Percentiles rank a stretch among this genome's conserved stretches.
Evolutionary conservation across 1,284 basidiomycete species (phyloP).

Genomic region (Moniliella sp.): DNA sequence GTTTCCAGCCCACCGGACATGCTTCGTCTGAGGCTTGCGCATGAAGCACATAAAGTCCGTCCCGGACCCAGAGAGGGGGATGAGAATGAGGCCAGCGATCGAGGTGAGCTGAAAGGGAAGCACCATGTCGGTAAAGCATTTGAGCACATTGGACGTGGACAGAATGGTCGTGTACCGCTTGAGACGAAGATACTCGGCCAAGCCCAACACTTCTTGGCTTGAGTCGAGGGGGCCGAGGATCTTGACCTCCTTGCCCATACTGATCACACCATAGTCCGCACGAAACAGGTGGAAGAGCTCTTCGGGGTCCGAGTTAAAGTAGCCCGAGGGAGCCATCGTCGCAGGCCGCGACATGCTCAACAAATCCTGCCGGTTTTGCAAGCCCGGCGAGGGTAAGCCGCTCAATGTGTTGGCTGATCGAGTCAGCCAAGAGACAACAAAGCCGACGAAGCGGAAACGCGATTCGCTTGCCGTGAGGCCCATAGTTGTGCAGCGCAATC

Average conservation of each 20-base stretch:
- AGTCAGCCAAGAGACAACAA: constrained; percentile 51
- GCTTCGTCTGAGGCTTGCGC: constrained; percentile 48
- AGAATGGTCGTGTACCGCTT: constrained; percentile 39
- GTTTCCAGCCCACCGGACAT: constrained; percentile 24
- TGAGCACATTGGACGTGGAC: constrained; percentile 44
- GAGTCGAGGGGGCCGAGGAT: constrained; percentile 58
- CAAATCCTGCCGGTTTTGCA: constrained; percentile 56
- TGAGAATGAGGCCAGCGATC: constrained; percentile 57
- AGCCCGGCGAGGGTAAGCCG: too few relatives aligned
- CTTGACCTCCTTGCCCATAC: constrained; percentile 50
- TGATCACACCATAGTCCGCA: constrained; percentile 61
- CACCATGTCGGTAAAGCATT: constrained; percentile 55
- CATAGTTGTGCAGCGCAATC: constrained; percentile 63
- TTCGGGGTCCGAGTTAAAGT: constrained; percentile 67
- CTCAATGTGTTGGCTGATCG: constrained; percentile 63
- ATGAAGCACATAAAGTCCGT: constrained; percentile 54
- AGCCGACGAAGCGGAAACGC: constrained; percentile 59
- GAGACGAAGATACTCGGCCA: constrained; percentile 62
- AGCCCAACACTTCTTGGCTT: constrained; percentile 62
- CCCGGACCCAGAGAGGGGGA: constrained; percentile 39
- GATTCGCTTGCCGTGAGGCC: constrained; percentile 54
- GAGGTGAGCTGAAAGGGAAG: constrained; percentile 49
- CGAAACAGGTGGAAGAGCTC: constrained; percentile 62
- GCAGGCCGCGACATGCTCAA: constrained; percentile 58
- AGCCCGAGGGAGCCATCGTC: constrained; percentile 53